Base-by-base conservation (phyloP, 2,329 filamentous ascomycete genomes). In the Knoxdaviesia proteae region DNA sequence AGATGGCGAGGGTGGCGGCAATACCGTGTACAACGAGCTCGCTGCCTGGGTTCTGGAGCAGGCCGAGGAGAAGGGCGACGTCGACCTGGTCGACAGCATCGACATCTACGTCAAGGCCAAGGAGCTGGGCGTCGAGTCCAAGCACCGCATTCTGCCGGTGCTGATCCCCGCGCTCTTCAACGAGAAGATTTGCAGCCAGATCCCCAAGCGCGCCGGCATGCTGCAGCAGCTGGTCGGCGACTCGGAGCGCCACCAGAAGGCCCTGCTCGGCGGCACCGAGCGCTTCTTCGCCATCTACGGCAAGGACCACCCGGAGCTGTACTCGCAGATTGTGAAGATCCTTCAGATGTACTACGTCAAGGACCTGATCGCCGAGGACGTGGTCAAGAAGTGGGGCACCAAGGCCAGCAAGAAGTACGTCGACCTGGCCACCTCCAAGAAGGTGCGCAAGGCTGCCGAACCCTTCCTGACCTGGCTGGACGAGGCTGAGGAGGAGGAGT, bases 381-480 rank as follows among this genome's bases (percentile, higher is more conserved):
- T 86, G 10, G 75, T 93, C 57, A 82, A 79, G 62, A 79, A 80
- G 52, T 98, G 90, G 88, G 88, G 87, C 50, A 71, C 74, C 57
- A 94, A 90, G 71, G 86, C 88, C 46, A 94, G 84, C 74, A 94
- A 93, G 79, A 94, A 94, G 68, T 96, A 96, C 59, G 83, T 92
- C 52, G 88, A 96, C 58, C 62, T 92, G 47, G 58, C 78, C 46
- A 87, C 77, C 47, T 93, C 84, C 65, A 88, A 86, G 71, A 93
- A 92, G 71, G 86, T 96, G 48, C 84, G 87, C 65, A 88, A 92
- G 69, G 81, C 84, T 50, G 86, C 90, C 43, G 82, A 92, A 67
- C 79, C 83, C 49, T 98, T 98, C 73, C 71, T 94, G 55, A 81
- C 77, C 53, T 96, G 87, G 88, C 84, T 96, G 45, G 75, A 84